A percentile compares a stretch with the other conserved stretches of the same genome.
Evolutionary conservation across 345 rosid species (phyloP).

Genomic region (Linum tenue): DNA sequence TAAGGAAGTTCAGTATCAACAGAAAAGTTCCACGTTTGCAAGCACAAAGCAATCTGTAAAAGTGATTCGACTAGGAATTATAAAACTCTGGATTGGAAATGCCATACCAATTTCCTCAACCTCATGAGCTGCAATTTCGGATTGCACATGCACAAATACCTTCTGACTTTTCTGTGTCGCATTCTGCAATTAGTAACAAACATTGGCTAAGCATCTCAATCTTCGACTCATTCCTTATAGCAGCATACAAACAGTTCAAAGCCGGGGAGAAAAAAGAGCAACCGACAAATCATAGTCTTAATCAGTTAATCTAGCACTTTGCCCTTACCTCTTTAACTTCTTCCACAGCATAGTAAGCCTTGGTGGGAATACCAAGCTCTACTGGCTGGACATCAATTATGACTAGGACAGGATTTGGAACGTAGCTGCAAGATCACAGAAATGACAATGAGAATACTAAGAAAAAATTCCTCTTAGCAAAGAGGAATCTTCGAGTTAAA

Average conservation of each 20-base stretch:
- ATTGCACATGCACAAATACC: constrained; percentile 63
- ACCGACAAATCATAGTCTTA: no score
- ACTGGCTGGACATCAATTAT: constrained; percentile 86
- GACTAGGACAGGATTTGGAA: constrained; percentile 74
- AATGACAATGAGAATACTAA: no score
- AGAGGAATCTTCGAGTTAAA: no score
- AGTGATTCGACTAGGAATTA: no score
- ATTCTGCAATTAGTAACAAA: constrained; percentile 30
- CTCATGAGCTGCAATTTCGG: constrained; percentile 82
- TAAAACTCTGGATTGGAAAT: not conserved
- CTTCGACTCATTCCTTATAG: no score
- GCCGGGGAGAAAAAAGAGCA: no score
- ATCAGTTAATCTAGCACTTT: no score
- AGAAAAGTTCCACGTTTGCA: no score
- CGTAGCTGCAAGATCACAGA: constrained; percentile 33
- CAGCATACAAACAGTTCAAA: no score
- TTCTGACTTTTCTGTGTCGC: constrained; percentile 87
- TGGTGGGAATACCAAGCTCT: constrained; percentile 86
- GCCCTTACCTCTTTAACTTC: constrained; percentile 66
- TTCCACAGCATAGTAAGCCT: constrained; percentile 79
- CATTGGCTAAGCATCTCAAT: not conserved
- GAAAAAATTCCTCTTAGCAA: no score
- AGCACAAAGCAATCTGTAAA: no score
- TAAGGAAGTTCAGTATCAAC: no score
- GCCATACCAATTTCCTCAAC: constrained; percentile 85